Percentiles rank a stretch among this genome's conserved stretches.
phyloP scores from a whole-genome alignment of 805 yeast genomes.

The Candida ipomoeae region DNA sequence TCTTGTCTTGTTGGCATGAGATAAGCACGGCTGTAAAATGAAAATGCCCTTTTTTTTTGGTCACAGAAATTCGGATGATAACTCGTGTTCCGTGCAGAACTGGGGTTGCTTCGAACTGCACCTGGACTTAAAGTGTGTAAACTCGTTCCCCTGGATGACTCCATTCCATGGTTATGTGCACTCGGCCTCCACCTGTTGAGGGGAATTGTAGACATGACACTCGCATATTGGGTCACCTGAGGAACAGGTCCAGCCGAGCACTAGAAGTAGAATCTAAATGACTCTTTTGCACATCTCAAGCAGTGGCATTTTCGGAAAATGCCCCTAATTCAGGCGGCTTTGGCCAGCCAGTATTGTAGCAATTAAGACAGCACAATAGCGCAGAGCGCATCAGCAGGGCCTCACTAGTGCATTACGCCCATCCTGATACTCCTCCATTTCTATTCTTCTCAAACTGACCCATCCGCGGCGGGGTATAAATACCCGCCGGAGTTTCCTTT shows the following conservation, averaged over 20 bases:
- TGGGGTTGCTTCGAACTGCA: neutral
- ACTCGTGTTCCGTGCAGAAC: neutral
- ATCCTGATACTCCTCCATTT: slow-evolving; percentile 2
- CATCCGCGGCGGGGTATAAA: slow-evolving; percentile 13
- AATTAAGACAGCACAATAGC: neutral
- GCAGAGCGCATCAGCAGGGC: neutral
- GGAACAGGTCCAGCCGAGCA: neutral
- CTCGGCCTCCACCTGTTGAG: neutral
- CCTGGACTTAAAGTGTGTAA: neutral
- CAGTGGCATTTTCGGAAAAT: too few relatives aligned
- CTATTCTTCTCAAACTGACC: slow-evolving; percentile 5
- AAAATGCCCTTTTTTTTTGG: neutral
- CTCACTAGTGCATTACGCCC: slow-evolving; percentile 3
- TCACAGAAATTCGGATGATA: neutral
- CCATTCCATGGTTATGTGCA: neutral
- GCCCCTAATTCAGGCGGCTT: neutral
- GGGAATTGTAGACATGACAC: neutral
- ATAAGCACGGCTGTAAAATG: neutral
- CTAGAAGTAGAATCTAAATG: neutral
- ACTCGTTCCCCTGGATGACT: neutral
- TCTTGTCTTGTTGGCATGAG: neutral
- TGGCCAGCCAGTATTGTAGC: neutral
- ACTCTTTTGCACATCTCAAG: neutral
- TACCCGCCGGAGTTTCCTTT: slow-evolving; percentile 7
- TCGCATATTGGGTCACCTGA: neutral